Base-by-base conservation (phyloP, 2,329 filamentous ascomycete genomes). In the Acarospora socialis region DNA sequence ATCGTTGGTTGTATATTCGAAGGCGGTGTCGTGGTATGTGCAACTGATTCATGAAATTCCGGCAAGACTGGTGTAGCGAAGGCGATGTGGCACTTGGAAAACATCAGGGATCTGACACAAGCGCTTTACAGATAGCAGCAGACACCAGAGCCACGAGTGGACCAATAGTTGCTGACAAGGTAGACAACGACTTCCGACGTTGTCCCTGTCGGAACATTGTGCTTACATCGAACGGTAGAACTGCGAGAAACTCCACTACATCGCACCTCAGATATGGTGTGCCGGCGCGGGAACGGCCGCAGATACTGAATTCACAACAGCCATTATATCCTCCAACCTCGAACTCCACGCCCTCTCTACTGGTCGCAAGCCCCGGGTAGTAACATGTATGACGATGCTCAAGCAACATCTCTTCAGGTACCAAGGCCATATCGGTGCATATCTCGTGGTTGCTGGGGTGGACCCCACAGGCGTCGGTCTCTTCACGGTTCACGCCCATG, bases 201-300 rank as follows among this genome's bases (percentile, higher is more conserved):
- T 21, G 22, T 10, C 17, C n/a, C 23, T 15, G 20, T 16, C 16
- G 7, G 32, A 10, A 12, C 29, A 28, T 13, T 21, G 7, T 28
- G 14, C 13, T 15, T 15, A 8, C 24, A 7, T 28, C 28, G 4
- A 7, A 15, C 5, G 13, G 35, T 47, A 74, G 82, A 98, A 98
- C 72, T 95, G 90, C 68, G 87, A 98, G 66, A 98, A 98, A 68
- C 77, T 98, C 43, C 90, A 98, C 66, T 98, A 92, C 69, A 98
- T 98, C 58, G 71, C 90, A 25, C 87, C 90, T 38, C 84, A 94
- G 60, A 98, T 98, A 61, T 98, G 90, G 90, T 98, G 90, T 62
- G 90, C 90, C 7, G 90, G 90, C 47, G 92, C 90, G 46, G 90
- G 92, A 59, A 98, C 90, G 31, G 90, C 90, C 40, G 90, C 90